Base-by-base conservation (phyloP, 1,284 basidiomycete species). In the Cryptococcus hybrid region DNA sequence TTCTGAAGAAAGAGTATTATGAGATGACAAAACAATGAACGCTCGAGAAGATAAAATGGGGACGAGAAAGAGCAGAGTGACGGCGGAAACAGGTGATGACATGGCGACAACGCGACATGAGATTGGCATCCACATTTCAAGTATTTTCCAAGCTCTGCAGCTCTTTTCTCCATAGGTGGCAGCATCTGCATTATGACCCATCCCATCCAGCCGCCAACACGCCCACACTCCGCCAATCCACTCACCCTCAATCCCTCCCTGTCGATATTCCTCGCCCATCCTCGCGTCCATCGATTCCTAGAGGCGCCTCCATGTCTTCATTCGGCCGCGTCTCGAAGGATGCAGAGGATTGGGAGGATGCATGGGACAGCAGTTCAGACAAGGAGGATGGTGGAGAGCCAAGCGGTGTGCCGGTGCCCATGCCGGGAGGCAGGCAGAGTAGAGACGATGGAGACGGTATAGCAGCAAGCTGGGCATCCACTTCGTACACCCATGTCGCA, bases 301-400 rank as follows among this genome's bases (percentile, higher is more conserved):
- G 57, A 40, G 52, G 56, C 11, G 38, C 54, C 1, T 61, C 62
- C 5, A 58, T 58, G 57, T 52, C 61, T 12, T 37, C 47, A 43
- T 59, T 60, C 39, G 30, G 30, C 30, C 54, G 39, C 45, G 34
- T 18, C 24, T 38, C 57, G 37, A 35, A 18, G 43, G 47, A 45
- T 18, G 86, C 86, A 1, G 83, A 84, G 1, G 86, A 88, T 65
- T 88, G 87, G 56, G 90, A 93, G 65, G 90, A 93, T 73, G 90
- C 86, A 47, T 93, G 91, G 90, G 90, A 93, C 79, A 88, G 87
- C 65, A 83, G 83, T 55, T 92, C 90, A 3, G 90, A 92, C 76
- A 86, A 86, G 47, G 90, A 92, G 73, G 74, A 76, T 49, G 64
- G 66, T 12, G 37, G 18, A 43, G 50, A 51, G 50, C 50, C 24